Conservation (phyloP, 108 stramenopile species). For the Nitzschia palea region DNA sequence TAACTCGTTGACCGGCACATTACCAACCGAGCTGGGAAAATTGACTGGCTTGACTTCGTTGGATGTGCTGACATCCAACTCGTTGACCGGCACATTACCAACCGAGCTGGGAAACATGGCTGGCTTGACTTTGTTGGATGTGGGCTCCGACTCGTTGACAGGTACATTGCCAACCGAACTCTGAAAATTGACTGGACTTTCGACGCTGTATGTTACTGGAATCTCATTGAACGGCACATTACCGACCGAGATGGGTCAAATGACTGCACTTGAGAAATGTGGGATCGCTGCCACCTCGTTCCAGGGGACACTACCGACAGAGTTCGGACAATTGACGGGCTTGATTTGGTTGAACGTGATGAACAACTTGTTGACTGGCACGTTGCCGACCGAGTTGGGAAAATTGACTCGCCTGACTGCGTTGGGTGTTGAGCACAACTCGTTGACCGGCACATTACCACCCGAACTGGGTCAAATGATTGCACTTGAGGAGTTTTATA, state of each 20-base stretch:
- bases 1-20: conserved; percentile 34
- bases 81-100: no score
- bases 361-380: conserved; percentile 48
- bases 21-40: conserved; percentile 37
- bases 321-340: conserved; percentile 40
- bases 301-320: conserved; percentile 49
- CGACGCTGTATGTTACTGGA: conserved; percentile 40
- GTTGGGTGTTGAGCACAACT: conserved; percentile 12
- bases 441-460: conserved; percentile 25
- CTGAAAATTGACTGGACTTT: conserved; percentile 14
- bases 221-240: conserved; percentile 44
- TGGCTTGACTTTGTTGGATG: no score
- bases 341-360: conserved; percentile 48
- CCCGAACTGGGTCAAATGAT: conserved; percentile 4
- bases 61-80: no score
- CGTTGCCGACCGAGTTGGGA: conserved; percentile 22
- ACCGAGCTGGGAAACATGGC: no score
- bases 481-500: conserved; percentile 10
- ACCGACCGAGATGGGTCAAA: conserved; percentile 42
- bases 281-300: conserved; percentile 45
- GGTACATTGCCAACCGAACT: no score
- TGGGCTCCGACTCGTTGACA: no score
- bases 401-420: conserved; percentile 15
- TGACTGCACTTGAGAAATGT: no score
- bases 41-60: conserved; percentile 1